phyloP scores from a whole-genome alignment of 805 yeast genomes.

The Saturnispora kantuleensis region DNA sequence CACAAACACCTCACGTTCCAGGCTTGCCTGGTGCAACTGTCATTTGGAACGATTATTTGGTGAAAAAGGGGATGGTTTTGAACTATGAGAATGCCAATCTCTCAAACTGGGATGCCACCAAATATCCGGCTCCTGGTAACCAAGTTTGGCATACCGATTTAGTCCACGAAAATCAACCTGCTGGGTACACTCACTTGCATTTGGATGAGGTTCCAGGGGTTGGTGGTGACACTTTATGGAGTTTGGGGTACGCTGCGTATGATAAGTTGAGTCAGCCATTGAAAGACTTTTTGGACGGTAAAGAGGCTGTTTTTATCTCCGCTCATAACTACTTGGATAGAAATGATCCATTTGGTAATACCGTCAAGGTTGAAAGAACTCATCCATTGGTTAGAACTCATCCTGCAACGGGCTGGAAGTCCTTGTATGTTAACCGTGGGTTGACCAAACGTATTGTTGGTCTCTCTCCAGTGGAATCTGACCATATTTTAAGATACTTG shows the following conservation, averaged over 20 bases:
- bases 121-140: conserved; percentile 13
- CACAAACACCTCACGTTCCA: conserved; percentile 27
- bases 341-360: conserved; percentile 36
- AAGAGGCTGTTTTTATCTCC: conserved; percentile 34
- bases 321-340: conserved; percentile 32
- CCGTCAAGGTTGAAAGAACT: conserved; percentile 39
- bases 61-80: conserved; percentile 17
- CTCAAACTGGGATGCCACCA: conserved; percentile 14
- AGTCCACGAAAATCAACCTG: conserved; percentile 46
- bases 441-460: conserved; percentile 45
- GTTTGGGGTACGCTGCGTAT: conserved; percentile 49
- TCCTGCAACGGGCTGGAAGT: conserved; percentile 57
- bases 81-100: conserved; percentile 15
- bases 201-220: conserved; percentile 39
- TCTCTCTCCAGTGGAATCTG: conserved; percentile 40
- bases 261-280: conserved; percentile 44
- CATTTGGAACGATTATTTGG: conserved; percentile 32
- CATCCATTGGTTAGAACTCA: conserved; percentile 57
- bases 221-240: conserved; percentile 50
- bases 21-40: conserved; percentile 31
- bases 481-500: conserved; percentile 37
- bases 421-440: conserved; percentile 41
- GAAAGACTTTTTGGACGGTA: conserved; percentile 42
- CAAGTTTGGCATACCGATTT: conserved; percentile 40
- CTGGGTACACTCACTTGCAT: conserved; percentile 46